A percentile compares a stretch with the other conserved stretches of the same genome.
Conservation (phyloP, 805 yeast species). For the Ogataea nonfermentans region DNA sequence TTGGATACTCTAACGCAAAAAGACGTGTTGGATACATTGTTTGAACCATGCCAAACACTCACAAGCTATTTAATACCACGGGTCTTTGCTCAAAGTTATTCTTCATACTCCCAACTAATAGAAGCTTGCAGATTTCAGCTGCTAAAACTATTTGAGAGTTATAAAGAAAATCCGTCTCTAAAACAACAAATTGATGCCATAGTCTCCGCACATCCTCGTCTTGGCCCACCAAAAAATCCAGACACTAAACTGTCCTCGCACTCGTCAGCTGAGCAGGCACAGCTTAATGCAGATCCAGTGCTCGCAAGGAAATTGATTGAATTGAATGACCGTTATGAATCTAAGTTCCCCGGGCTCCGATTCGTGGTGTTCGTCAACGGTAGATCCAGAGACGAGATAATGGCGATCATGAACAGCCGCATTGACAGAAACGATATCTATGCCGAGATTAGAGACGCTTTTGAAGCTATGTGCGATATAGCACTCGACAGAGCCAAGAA, state of each 20-base stretch:
- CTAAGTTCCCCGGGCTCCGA: conserved; percentile 60
- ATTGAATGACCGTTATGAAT: conserved; percentile 51
- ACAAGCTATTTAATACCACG: conserved; percentile 35
- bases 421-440: conserved; percentile 54
- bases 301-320: conserved; percentile 49
- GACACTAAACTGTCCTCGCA: conserved; percentile 52
- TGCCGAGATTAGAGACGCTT: conserved; percentile 62
- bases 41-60: conserved; percentile 60
- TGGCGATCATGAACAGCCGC: conserved; percentile 58
- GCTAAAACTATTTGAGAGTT: conserved; percentile 1
- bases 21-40: conserved; percentile 51
- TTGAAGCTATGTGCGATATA: conserved; percentile 89
- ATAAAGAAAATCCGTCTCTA: conserved; percentile 3
- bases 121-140: conserved; percentile 15
- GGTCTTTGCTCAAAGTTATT: conserved; percentile 20
- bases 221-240: conserved; percentile 59
- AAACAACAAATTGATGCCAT: conserved; percentile 39
- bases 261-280: conserved; percentile 69
- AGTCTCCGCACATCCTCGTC: conserved; percentile 87
- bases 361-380: conserved; percentile 92
- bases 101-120: conserved; percentile 32
- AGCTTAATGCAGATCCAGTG: conserved; percentile 49
- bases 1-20: conserved; percentile 31
- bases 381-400: conserved; percentile 60
- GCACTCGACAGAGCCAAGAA: conserved; percentile 72